Conservation (phyloP, 805 yeast species). For the Zygosaccharomyces pseudorouxii region DNA sequence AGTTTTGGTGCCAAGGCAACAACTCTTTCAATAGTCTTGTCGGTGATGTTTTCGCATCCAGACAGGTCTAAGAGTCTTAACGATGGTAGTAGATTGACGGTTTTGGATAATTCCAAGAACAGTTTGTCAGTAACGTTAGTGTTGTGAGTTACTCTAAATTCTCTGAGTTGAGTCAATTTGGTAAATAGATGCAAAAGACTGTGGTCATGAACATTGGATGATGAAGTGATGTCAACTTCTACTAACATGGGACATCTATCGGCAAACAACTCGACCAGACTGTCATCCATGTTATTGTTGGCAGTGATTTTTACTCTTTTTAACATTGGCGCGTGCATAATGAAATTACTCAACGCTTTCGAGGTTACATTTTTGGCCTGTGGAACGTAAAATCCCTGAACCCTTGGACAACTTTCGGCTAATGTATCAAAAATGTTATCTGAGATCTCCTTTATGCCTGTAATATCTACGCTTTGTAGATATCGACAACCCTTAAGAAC, state of each 20-base stretch:
- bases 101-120: slow-evolving; percentile 37
- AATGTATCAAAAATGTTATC: slow-evolving; percentile 68
- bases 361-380: slow-evolving; percentile 72
- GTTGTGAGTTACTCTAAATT: slow-evolving; percentile 75
- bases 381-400: slow-evolving; percentile 89
- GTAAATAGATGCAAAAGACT: slow-evolving; percentile 54
- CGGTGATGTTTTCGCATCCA: slow-evolving; percentile 76
- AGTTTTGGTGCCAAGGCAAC: slow-evolving; percentile 77
- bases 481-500: slow-evolving; percentile 62
- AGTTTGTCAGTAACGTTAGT: slow-evolving; percentile 63
- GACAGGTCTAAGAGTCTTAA: slow-evolving; percentile 82
- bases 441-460: slow-evolving; percentile 65
- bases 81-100: slow-evolving; percentile 45
- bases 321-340: slow-evolving; percentile 62
- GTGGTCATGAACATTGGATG: slow-evolving; percentile 67
- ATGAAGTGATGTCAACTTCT: slow-evolving; percentile 83
- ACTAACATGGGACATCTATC: slow-evolving; percentile 73
- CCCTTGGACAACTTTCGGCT: slow-evolving; percentile 63
- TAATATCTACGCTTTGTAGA: slow-evolving; percentile 80
- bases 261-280: slow-evolving; percentile 54
- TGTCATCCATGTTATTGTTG: slow-evolving; percentile 61
- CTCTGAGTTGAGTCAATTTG: slow-evolving; percentile 69
- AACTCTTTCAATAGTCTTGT: slow-evolving; percentile 66
- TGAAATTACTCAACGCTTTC: slow-evolving; percentile 53
- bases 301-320: slow-evolving; percentile 80